Percentiles rank a stretch among this genome's conserved stretches.
These are phyloP conservation scores for Camptophora hylomeconis DNA, from an alignment of 2,329 filamentous ascomycete species.

Conservation along the genomic window DNA sequence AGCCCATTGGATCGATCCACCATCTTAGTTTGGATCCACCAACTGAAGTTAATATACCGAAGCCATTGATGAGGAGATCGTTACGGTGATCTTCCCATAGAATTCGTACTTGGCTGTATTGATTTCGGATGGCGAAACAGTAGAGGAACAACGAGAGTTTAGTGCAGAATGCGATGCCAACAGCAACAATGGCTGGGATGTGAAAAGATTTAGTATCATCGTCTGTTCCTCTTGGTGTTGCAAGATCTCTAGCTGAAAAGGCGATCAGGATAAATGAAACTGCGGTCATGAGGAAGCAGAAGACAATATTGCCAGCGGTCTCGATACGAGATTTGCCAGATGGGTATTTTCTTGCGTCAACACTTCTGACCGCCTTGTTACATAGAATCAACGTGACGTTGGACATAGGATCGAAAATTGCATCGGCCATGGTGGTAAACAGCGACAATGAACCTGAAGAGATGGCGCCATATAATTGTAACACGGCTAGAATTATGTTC, in stretches of 20 bases:
- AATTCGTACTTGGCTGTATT: constrained; percentile 83
- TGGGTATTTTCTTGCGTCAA: constrained; percentile 76
- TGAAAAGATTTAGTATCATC: constrained; percentile 54
- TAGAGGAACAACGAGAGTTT: constrained; percentile 79
- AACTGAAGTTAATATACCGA: constrained; percentile 83
- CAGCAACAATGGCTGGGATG: constrained; percentile 72
- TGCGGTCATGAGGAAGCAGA: constrained; percentile 89
- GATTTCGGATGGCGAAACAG: constrained; percentile 81
- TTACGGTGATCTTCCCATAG: constrained; percentile 96
- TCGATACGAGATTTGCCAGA: constrained; percentile 89
- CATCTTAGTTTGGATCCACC: constrained; percentile 76
- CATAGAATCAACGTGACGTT: constrained; percentile 79
- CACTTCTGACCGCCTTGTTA: constrained; percentile 74
- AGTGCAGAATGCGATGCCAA: constrained; percentile 68
- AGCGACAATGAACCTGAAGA: constrained; percentile 83
- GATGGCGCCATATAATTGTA: constrained; percentile 83
- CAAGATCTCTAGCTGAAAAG: constrained; percentile 64
- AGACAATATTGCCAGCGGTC: constrained; percentile 88
- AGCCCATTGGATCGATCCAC: constrained; percentile 93
- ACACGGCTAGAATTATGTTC: constrained; percentile 62
- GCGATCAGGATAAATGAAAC: constrained; percentile 89
- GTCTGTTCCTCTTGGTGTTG: constrained; percentile 31
- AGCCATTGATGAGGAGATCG: constrained; percentile 91
- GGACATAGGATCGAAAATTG: constrained; percentile 82
- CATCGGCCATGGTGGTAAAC: constrained; percentile 95